phyloP scores from a whole-genome alignment of 2,329 filamentous ascomycete species.

The Aspergillus sp. region DNA sequence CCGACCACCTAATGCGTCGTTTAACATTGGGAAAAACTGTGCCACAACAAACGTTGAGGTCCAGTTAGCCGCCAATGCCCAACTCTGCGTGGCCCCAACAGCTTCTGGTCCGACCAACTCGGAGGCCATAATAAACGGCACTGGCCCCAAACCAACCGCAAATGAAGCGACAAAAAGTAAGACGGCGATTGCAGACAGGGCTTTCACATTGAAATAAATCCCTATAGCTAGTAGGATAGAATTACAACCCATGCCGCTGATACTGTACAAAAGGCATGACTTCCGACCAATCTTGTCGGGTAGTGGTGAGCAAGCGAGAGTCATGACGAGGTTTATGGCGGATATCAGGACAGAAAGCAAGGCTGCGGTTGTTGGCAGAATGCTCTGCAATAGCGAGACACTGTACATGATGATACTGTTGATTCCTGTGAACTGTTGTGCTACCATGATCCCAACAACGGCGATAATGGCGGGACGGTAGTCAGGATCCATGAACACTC shows the following conservation, averaged over 20 bases:
- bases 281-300: conserved; percentile 88
- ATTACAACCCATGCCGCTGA: conserved; percentile 78
- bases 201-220: conserved; percentile 70
- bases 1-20: conserved; percentile 70
- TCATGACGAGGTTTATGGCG: conserved; percentile 80
- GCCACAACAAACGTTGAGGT: conserved; percentile 87
- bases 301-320: conserved; percentile 76
- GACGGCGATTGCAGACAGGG: conserved; percentile 77
- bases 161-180: conserved; percentile 87
- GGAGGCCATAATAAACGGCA: conserved; percentile 90
- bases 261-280: conserved; percentile 76
- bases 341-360: conserved; percentile 87
- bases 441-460: conserved; percentile 85
- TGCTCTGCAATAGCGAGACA: conserved; percentile 77
- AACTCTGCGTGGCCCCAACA: conserved; percentile 86
- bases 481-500: conserved; percentile 64
- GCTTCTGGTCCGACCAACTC: conserved; percentile 90
- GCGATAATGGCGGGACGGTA: conserved; percentile 76
- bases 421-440: conserved; percentile 89
- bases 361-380: conserved; percentile 78
- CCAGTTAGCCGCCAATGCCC: conserved; percentile 84
- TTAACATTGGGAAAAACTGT: conserved; percentile 90
- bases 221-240: conserved; percentile 76
- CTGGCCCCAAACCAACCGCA: conserved; percentile 84
- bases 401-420: conserved; percentile 99